Base-by-base conservation (phyloP, 2,329 filamentous ascomycete genomes). In the Verticillium zaregamsianum region DNA sequence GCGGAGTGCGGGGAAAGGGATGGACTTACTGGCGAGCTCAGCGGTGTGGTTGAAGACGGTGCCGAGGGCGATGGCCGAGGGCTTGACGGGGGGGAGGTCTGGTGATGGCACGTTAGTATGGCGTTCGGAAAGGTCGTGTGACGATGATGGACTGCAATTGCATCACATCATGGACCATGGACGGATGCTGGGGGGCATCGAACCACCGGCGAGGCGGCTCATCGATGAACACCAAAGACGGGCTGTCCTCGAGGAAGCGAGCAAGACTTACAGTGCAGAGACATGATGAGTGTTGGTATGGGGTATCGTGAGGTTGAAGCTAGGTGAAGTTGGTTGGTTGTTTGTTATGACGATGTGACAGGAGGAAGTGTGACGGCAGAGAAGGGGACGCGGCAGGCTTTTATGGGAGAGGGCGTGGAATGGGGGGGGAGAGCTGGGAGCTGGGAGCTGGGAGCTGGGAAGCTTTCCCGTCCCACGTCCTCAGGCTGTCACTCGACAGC, bases 51-150 rank as follows among this genome's bases (percentile, higher is more conserved):
- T 97, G 88, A 97, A 99, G 78, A 93, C 81, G 66, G 93, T 95
- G 80, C 95, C 95, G 73, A 98, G 87, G 73, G 94, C 95, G 74
- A 99, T 97, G 73, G 95, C 94, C 74, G 93, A 97, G 70, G 95
- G 95, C 90, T 97, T 98, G 74, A 99, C 95, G 69, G 93, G 76
- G 67, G 85, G 85, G 37, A 87, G 81, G 73, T 86, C 83, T 86
- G 63, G 59, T 52, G 20, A 33, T 20, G 58, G 62, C 64, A 37
- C 64, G 59, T 57, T 31, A 55, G 59, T 11, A 45, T 49, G 61
- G 35, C 40, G 45, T 52, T 23, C 5, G 20, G 3, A 20, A 9
- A 45, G 45, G n/a, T 58, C 54, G 32, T n/a, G 32, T 57, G 45
- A 57, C 37, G 55, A 23, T 20, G 55, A 33, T 20, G 32, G 32